These are phyloP conservation scores for Xanthoconium stramineum DNA, from an alignment of 768 basidiomycete species.

Conservation along the genomic window DNA sequence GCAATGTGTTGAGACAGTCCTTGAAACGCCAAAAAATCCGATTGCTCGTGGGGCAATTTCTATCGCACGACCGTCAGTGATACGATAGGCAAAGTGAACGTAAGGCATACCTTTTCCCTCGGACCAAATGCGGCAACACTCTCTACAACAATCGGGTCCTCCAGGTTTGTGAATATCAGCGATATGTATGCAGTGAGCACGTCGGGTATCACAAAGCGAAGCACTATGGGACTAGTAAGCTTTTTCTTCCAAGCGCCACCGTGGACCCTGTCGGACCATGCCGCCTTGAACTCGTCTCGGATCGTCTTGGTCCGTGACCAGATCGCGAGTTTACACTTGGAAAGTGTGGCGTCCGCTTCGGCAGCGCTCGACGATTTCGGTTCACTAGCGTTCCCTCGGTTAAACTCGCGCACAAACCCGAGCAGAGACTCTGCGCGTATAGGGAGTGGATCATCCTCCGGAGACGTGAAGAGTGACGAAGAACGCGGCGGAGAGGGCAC, in stretches of 20 bases:
- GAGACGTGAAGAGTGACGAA: slow-evolving; percentile 41
- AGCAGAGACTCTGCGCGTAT: slow-evolving; percentile 46
- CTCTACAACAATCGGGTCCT: slow-evolving; percentile 50
- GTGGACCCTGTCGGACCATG: neutral
- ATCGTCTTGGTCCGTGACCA: slow-evolving; percentile 40
- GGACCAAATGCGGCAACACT: slow-evolving; percentile 70
- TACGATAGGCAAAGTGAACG: neutral
- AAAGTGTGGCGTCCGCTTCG: neutral
- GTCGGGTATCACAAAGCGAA: slow-evolving; percentile 63
- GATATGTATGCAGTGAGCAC: slow-evolving; percentile 66
- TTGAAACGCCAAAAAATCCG: slow-evolving; percentile 62
- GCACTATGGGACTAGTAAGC: slow-evolving; percentile 32
- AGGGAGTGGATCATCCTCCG: slow-evolving; percentile 34
- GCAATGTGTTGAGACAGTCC: slow-evolving; percentile 65
- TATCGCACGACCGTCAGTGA: slow-evolving; percentile 24
- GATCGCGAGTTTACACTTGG: slow-evolving; percentile 47
- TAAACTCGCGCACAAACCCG: slow-evolving; percentile 58
- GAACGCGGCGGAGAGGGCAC: slow-evolving; percentile 38
- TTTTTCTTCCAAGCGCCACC: slow-evolving; percentile 7
- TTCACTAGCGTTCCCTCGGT: slow-evolving; percentile 31
- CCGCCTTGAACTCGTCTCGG: slow-evolving; percentile 9
- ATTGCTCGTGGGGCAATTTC: slow-evolving; percentile 69
- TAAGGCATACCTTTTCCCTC: slow-evolving; percentile 54
- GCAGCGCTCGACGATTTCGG: neutral
- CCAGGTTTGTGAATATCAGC: slow-evolving; percentile 36